Conservation (phyloP, 2,329 filamentous ascomycete genomes). For the Aulographum hederae region DNA sequence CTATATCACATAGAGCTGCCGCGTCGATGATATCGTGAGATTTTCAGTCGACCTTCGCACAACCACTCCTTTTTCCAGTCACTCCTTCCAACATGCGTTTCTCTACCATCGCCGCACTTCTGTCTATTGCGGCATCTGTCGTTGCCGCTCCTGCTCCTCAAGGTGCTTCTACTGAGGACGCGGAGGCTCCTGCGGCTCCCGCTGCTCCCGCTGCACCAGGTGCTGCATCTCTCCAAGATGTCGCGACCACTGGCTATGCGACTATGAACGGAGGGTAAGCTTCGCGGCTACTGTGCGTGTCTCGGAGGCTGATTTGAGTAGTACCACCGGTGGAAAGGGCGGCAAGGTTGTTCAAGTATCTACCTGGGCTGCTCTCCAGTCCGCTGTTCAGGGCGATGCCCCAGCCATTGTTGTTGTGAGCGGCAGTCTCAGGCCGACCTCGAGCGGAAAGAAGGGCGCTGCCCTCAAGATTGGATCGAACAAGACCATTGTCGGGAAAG, state of each 20-base stretch:
- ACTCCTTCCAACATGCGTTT: no score
- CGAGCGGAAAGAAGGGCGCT: slow-evolving; percentile 21
- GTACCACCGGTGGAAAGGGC: slow-evolving; percentile 20
- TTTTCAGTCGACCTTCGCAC: no score
- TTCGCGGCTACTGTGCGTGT: background rate
- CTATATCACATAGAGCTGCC: no score
- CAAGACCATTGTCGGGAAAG: slow-evolving; percentile 33
- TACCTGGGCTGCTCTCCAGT: slow-evolving; percentile 20
- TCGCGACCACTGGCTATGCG: slow-evolving; percentile 2
- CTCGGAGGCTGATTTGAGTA: background rate
- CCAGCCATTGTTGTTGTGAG: slow-evolving; percentile 28
- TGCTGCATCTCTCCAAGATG: background rate
- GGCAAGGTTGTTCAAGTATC: slow-evolving; percentile 17
- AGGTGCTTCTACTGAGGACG: no score
- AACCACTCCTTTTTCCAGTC: no score
- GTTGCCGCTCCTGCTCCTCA: no score
- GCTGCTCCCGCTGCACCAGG: no score
- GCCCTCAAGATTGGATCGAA: slow-evolving; percentile 29
- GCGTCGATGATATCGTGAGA: no score
- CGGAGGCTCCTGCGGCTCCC: no score
- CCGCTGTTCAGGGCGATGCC: slow-evolving; percentile 24
- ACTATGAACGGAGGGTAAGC: slow-evolving; percentile 3
- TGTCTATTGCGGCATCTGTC: no score
- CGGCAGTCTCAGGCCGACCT: slow-evolving; percentile 26
- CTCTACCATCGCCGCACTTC: no score